These are phyloP conservation scores for Scolecobasidium constrictum DNA, from an alignment of 2,329 filamentous ascomycete species.

Conservation along the genomic window DNA sequence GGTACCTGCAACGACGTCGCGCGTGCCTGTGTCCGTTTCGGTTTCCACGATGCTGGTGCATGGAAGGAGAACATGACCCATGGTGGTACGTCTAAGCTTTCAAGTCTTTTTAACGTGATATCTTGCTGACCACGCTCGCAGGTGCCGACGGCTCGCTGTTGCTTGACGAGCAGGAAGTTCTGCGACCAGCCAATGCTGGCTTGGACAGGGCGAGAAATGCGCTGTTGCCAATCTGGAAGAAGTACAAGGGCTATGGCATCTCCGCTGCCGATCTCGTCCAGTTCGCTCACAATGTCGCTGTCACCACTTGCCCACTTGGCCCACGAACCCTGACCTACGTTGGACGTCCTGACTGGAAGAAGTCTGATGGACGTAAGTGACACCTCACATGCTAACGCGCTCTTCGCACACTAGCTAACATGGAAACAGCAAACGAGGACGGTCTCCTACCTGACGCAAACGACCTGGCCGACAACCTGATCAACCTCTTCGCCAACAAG, in stretches of 20 bases:
- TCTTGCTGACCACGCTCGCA: background rate
- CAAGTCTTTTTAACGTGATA: no score
- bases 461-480: conserved; percentile 29
- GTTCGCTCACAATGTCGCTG: conserved; percentile 19
- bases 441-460: conserved; percentile 21
- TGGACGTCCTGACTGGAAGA: conserved; percentile 9
- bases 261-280: background rate
- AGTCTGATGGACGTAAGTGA: no score
- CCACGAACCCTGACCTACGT: conserved; percentile 38
- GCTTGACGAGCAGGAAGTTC: conserved; percentile 23
- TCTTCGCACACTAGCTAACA: conserved; percentile 1
- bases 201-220: background rate
- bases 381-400: no score
- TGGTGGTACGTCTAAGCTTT: no score
- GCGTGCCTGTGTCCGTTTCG: conserved; percentile 20
- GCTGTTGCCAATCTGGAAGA: background rate
- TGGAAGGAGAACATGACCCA: background rate
- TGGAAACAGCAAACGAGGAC: no score
- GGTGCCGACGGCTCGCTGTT: conserved; percentile 32
- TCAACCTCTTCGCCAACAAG: conserved; percentile 39
- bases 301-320: conserved; percentile 39
- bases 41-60: conserved; percentile 10
- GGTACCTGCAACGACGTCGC: conserved; percentile 23
- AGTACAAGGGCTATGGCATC: no score
- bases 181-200: conserved; percentile 31